Base-by-base conservation (phyloP, 1,284 basidiomycete species). In the Fomes fomentarius region DNA sequence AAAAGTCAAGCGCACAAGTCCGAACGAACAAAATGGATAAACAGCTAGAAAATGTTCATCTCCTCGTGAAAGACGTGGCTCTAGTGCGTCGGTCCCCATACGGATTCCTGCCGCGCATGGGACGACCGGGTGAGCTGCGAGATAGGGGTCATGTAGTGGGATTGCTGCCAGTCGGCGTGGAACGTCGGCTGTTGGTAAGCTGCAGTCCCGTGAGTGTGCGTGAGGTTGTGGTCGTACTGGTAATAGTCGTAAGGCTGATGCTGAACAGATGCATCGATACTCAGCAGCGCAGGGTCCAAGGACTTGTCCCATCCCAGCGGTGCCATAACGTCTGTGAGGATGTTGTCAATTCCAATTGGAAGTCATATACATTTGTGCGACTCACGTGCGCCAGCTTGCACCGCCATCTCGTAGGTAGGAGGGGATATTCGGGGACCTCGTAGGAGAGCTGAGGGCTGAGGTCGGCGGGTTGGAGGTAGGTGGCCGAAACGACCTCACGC, bases 1-100 rank as follows among this genome's bases (percentile, higher is more conserved):
- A 7, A 9, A 42, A 5, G n/a, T 42, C 47, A 41, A 31, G 28
- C 47, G 28, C 47, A 40, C 47, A 49, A 42, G 47, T 49, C 28
- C 47, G 28, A 49, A 49, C 47, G 47, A 49, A 48, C 37, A 47
- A 17, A 12, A 33, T 22, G 5, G 25, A 28, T 25, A 34, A 9
- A 37, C 15, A 40, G 5, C 4, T 7, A 22, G 11, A 19, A 40
- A 39, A 14, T 8, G 37, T 30, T 19, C 28, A 22, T 28, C 10
- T 4, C 19, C 28, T 25, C 38, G 21, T 49, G 7, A 49, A 6
- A 24, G 25, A 17, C 26, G 37, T 48, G 7, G 47, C 39, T 34
- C 39, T 30, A 49, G 28, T 24, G 31, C 10, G 15, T 17, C 21
- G 7, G 22, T n/a, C 12, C 22, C 45, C 45, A 47, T 24, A 22